A percentile compares a stretch with the other conserved stretches of the same genome.
phyloP scores from a whole-genome alignment of 306 rosid species.

The Mucuna pruriens region DNA sequence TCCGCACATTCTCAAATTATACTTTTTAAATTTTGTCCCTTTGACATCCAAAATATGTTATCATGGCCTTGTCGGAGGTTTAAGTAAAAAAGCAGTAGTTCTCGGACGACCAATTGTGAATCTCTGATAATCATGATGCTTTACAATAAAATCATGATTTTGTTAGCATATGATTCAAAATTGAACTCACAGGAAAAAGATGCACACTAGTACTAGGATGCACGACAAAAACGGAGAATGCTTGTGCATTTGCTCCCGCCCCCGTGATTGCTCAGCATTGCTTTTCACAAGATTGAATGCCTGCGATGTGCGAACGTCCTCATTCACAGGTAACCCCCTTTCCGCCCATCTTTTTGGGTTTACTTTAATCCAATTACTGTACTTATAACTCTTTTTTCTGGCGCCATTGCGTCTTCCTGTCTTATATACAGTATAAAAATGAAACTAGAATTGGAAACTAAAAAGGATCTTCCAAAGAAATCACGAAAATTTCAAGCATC shows the following conservation, averaged over 20 bases:
- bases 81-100: not conserved
- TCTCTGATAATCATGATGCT: constrained; percentile 22
- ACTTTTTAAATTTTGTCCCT: not conserved
- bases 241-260: constrained; percentile 36
- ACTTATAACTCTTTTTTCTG: constrained; percentile 37
- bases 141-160: constrained; percentile 48
- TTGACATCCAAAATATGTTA: constrained; percentile 6
- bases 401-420: constrained; percentile 43
- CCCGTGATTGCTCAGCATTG: constrained; percentile 11
- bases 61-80: constrained; percentile 52
- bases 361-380: constrained; percentile 38
- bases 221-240: constrained; percentile 38
- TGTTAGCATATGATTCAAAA: constrained; percentile 25
- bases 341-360: constrained; percentile 30
- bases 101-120: constrained; percentile 44
- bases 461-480: constrained; percentile 56
- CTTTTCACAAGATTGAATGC: constrained; percentile 18
- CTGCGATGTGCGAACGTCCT: not conserved
- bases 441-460: constrained; percentile 66
- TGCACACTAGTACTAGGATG: constrained; percentile 13
- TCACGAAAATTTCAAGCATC: constrained; percentile 58
- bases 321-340: constrained; percentile 24
- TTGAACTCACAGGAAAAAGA: constrained; percentile 28
- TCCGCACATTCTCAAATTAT: not conserved
- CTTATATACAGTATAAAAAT: constrained; percentile 58